phyloP scores from a whole-genome alignment of 495 filamentous ascomycete genomes.

The Aspergillus avenaceus region DNA sequence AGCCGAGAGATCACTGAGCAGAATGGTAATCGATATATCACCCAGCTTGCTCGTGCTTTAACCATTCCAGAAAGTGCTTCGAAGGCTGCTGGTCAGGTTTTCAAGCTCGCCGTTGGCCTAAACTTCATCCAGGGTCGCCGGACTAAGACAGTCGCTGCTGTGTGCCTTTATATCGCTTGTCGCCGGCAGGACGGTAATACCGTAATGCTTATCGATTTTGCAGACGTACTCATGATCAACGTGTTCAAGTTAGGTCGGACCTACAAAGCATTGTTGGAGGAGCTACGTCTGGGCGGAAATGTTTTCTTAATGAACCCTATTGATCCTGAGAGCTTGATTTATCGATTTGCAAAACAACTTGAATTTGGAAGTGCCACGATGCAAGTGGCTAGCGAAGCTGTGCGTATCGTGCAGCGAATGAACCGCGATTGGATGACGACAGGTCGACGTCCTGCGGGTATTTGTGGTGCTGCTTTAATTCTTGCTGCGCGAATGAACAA shows the following conservation, averaged over 20 bases:
- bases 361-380: conserved; percentile 77
- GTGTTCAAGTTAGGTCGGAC: conserved; percentile 86
- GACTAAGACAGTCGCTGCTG: conserved; percentile 76
- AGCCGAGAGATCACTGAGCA: conserved; percentile 68
- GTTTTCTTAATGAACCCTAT: conserved; percentile 54
- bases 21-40: conserved; percentile 57
- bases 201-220: conserved; percentile 89
- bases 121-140: conserved; percentile 89
- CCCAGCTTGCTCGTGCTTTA: conserved; percentile 44
- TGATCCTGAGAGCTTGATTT: conserved; percentile 80
- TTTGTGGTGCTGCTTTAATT: conserved; percentile 91
- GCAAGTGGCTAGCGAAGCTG: conserved; percentile 80
- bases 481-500: conserved; percentile 97
- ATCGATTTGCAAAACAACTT: conserved; percentile 80
- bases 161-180: conserved; percentile 84
- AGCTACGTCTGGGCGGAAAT: conserved; percentile 51
- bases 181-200: conserved; percentile 59
- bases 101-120: conserved; percentile 65
- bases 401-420: conserved; percentile 85
- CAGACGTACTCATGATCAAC: conserved; percentile 78
- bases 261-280: conserved; percentile 71
- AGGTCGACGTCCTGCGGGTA: conserved; percentile 86
- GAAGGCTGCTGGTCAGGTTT: conserved; percentile 64
- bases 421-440: conserved; percentile 92
- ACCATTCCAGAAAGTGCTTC: conserved; percentile 55